Evolutionary conservation across 305 asterid genomes (phyloP).

Genomic region (Striga hermonthica): DNA sequence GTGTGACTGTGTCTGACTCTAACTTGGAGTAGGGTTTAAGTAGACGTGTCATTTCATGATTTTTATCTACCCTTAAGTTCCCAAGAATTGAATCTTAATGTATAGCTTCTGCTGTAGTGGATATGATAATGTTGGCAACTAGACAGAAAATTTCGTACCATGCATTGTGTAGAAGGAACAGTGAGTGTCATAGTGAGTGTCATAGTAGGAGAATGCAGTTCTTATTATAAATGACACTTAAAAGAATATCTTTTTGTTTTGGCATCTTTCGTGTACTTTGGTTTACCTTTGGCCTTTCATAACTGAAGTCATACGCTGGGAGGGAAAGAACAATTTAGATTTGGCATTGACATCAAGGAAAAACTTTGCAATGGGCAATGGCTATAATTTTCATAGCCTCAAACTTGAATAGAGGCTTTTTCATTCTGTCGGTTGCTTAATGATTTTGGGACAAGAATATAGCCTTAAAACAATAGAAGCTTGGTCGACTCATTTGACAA

Average conservation of each 20-base stretch:
- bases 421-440: background rate
- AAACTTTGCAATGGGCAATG: background rate
- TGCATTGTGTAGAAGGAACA: background rate
- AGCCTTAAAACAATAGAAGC: background rate
- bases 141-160: background rate
- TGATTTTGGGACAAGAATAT: background rate
- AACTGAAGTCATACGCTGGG: background rate
- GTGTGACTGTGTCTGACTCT: background rate
- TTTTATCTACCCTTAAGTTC: slow-evolving; percentile 12
- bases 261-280: slow-evolving; percentile 12
- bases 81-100: background rate
- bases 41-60: background rate
- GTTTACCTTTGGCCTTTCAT: slow-evolving; percentile 9
- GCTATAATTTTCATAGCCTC: slow-evolving; percentile 14
- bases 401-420: slow-evolving; percentile 14
- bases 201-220: slow-evolving; percentile 4
- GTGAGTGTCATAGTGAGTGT: background rate
- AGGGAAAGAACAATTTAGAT: background rate
- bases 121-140: slow-evolving; percentile 5
- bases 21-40: slow-evolving; percentile 4
- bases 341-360: background rate
- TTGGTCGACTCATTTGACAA: background rate
- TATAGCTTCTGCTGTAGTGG: background rate
- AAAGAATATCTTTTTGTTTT: slow-evolving; percentile 5
- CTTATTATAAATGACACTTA: slow-evolving; percentile 9